phyloP scores from a whole-genome alignment of 768 basidiomycete genomes.

The Auricularia heimuer region DNA sequence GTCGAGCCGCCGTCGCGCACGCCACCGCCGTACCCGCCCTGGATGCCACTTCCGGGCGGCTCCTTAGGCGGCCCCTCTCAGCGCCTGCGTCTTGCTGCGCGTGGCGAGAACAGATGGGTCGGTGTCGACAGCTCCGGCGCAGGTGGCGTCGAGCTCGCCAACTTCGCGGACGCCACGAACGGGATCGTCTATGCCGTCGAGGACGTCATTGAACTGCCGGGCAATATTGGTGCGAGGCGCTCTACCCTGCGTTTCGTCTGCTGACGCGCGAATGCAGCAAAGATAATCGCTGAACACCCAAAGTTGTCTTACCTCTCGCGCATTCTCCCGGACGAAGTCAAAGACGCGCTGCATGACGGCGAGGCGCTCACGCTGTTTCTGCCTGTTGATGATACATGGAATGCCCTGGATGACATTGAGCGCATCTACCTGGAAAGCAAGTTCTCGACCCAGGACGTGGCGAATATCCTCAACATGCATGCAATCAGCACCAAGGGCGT shows the following conservation, averaged over 20 bases:
- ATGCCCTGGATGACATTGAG: constrained; percentile 65
- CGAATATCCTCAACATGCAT: constrained; percentile 70
- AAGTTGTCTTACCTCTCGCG: constrained; percentile 65
- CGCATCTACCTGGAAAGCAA: constrained; percentile 81
- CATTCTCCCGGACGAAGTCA: constrained; percentile 54
- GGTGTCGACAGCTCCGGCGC: constrained; percentile 73
- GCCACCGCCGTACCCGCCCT: constrained; percentile 70
- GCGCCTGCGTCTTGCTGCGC: constrained; percentile 53
- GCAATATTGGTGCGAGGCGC: constrained; percentile 51
- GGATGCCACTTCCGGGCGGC: constrained; percentile 78
- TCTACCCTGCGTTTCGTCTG: background rate
- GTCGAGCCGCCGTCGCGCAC: constrained; percentile 52
- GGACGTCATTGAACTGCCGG: constrained; percentile 64
- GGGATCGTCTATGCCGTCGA: constrained; percentile 70
- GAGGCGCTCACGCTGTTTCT: constrained; percentile 81
- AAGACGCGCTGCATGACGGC: constrained; percentile 48
- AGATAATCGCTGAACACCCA: constrained; percentile 46
- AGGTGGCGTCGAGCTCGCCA: constrained; percentile 53
- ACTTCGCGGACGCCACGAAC: constrained; percentile 48
- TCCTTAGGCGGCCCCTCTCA: constrained; percentile 76
- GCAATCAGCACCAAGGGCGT: constrained; percentile 51
- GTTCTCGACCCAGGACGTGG: constrained; percentile 73
- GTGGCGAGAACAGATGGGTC: constrained; percentile 38
- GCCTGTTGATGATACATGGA: constrained; percentile 78
- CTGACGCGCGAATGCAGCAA: constrained; percentile 32